Percentiles rank a stretch among this genome's conserved stretches.
Evolutionary conservation across 306 rosid genomes (phyloP).

Genomic region (Trifolium repens): DNA sequence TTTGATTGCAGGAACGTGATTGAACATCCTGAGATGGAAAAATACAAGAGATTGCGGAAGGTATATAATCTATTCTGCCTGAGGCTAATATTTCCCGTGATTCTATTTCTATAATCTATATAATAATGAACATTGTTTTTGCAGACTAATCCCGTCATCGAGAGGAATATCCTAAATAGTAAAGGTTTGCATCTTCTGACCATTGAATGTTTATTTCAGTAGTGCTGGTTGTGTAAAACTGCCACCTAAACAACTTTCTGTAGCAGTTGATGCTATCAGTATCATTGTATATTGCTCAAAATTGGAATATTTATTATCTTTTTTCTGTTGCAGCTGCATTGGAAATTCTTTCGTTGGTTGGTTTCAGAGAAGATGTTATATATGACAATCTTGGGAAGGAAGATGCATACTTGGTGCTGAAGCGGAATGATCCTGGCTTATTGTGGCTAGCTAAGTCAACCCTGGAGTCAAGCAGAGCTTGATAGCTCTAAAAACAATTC

Average conservation of each 20-base stretch:
- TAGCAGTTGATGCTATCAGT: constrained; percentile 14
- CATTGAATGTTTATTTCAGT: constrained; percentile 22
- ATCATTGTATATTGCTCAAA: constrained; percentile 17
- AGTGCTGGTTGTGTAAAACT: constrained; percentile 21
- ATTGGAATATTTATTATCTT: constrained; percentile 6
- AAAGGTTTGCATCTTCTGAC: constrained; percentile 62
- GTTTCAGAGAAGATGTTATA: constrained; percentile 75
- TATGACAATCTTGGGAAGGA: constrained; percentile 67
- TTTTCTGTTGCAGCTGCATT: constrained; percentile 69
- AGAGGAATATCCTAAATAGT: constrained; percentile 64
- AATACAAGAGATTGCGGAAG: constrained; percentile 80
- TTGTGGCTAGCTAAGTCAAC: constrained; percentile 95
- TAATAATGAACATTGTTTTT: constrained; percentile 40
- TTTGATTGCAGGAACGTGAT: constrained; percentile 72
- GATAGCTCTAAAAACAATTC: constrained; percentile 17
- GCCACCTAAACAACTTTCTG: constrained; percentile 3
- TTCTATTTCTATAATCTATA: background rate
- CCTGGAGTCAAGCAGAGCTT: constrained; percentile 59
- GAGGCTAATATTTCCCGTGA: background rate
- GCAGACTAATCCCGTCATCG: constrained; percentile 84
- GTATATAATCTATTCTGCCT: constrained; percentile 45
- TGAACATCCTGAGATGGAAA: constrained; percentile 78
- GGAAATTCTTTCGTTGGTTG: constrained; percentile 71
- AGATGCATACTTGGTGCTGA: constrained; percentile 80
- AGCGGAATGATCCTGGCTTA: constrained; percentile 87